Evolutionary conservation across 306 rosid genomes (phyloP).

Genomic region (Prunus campanulata): DNA sequence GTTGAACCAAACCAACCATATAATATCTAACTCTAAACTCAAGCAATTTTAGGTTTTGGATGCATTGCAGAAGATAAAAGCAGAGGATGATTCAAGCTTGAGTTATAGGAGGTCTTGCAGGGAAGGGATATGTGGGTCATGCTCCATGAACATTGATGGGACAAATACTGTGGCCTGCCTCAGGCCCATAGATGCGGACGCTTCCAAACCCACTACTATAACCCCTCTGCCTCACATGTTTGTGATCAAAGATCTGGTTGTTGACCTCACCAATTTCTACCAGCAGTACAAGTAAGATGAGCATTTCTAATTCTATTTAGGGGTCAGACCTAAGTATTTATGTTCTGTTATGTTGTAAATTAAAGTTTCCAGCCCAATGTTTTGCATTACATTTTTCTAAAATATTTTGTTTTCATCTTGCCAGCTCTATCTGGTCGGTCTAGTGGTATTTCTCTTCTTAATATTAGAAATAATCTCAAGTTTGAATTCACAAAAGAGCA

Average conservation of each 20-base stretch:
- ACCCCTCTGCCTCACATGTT: constrained; percentile 46
- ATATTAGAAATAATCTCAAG: too few relatives aligned
- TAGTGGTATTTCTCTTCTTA: too few relatives aligned
- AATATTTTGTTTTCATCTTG: too few relatives aligned
- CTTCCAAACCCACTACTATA: constrained; percentile 32
- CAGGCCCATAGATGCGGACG: constrained; percentile 36
- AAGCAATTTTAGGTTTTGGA: constrained; percentile 31
- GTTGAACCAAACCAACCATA: too few relatives aligned
- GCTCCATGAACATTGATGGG: constrained; percentile 51
- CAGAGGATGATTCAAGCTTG: constrained; percentile 42
- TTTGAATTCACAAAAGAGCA: too few relatives aligned
- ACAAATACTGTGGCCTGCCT: constrained; percentile 39
- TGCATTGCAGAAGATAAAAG: constrained; percentile 46
- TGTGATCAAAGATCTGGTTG: constrained; percentile 45
- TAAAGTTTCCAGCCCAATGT: too few relatives aligned
- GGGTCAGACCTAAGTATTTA: too few relatives aligned
- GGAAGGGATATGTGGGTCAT: constrained; percentile 51
- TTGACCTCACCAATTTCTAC: constrained; percentile 48
- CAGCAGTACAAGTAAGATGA: constrained; percentile 34
- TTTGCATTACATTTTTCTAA: too few relatives aligned
- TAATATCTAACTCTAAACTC: too few relatives aligned
- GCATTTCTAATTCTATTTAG: too few relatives aligned
- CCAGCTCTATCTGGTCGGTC: too few relatives aligned
- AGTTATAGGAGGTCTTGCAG: constrained; percentile 46
- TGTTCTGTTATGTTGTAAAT: too few relatives aligned